These are phyloP conservation scores for Chionographis japonica DNA, from an alignment of 106 monocot species.

Conservation along the genomic window DNA sequence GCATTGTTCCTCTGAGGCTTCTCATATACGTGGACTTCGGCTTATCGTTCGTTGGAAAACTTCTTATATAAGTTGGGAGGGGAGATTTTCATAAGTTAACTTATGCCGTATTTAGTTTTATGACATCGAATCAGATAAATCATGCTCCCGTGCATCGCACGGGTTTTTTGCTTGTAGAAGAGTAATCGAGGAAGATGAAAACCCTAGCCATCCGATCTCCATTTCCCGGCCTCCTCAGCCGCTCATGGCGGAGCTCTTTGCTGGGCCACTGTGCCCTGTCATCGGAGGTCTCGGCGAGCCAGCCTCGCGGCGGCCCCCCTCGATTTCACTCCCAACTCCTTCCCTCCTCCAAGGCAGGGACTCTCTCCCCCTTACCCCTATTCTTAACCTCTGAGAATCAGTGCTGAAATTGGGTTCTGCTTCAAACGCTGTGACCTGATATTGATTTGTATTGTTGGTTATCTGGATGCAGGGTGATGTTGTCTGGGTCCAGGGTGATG, in stretches of 20 bases:
- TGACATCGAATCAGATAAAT: too few species aligned
- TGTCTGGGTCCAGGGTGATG: constrained; percentile 80
- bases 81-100: too few species aligned
- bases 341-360: constrained; percentile 42
- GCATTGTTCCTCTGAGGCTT: too few species aligned
- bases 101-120: too few species aligned
- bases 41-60: too few species aligned
- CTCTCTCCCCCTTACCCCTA: background rate
- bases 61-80: too few species aligned
- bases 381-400: background rate
- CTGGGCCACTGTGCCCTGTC: constrained; percentile 18
- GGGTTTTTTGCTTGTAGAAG: too few species aligned
- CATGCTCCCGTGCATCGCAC: too few species aligned
- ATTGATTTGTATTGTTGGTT: background rate
- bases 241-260: background rate
- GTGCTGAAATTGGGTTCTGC: background rate
- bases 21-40: too few species aligned
- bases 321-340: constrained; percentile 66
- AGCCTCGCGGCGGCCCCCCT: constrained; percentile 59
- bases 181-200: constrained; percentile 1
- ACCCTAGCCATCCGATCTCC: background rate
- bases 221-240: constrained; percentile 2
- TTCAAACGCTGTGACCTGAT: background rate
- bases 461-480: constrained; percentile 42
- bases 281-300: constrained; percentile 9